These are phyloP conservation scores for Prillingera fragicola DNA, from an alignment of 1,284 basidiomycete genomes.

Conservation along the genomic window DNA sequence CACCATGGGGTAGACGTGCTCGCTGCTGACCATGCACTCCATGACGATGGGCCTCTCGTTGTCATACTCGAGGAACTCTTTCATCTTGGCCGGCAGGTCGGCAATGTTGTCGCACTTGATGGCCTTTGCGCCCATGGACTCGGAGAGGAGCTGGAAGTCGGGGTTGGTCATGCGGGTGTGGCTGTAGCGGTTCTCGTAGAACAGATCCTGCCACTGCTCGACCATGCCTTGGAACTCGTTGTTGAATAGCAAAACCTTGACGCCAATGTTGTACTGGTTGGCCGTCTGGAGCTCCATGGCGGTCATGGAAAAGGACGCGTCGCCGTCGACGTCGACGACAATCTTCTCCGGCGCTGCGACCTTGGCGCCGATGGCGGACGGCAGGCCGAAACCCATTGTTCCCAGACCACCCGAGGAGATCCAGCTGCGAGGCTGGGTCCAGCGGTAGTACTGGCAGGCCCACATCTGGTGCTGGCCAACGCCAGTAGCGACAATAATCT, in stretches of 20 bases:
- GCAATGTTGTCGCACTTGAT: constrained; percentile 65
- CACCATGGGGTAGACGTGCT: constrained; percentile 86
- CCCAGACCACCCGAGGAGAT: constrained; percentile 96
- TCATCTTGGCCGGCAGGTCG: constrained; percentile 91
- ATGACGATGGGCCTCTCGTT: constrained; percentile 78
- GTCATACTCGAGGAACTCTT: constrained; percentile 91
- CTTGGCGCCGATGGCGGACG: constrained; percentile 91
- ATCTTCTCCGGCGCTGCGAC: constrained; percentile 90
- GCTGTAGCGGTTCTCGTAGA: constrained; percentile 90
- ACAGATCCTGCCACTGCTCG: constrained; percentile 92
- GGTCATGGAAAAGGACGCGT: constrained; percentile 98
- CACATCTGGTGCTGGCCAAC: constrained; percentile 99
- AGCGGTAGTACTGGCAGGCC: constrained; percentile 92
- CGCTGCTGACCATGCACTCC: constrained; percentile 79
- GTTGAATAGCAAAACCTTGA: constrained; percentile 81
- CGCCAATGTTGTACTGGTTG: constrained; percentile 82
- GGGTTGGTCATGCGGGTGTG: constrained; percentile 93
- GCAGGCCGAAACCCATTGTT: constrained; percentile 96
- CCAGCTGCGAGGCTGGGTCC: constrained; percentile 80
- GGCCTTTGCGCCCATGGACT: constrained; percentile 86
- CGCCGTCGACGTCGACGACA: constrained; percentile 94
- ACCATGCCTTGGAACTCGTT: constrained; percentile 99
- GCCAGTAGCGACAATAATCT: constrained; percentile 84
- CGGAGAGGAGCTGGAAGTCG: constrained; percentile 81
- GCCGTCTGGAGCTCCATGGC: constrained; percentile 98